Percentiles rank a stretch among this genome's conserved stretches.
phyloP scores from a whole-genome alignment of 768 basidiomycete species.

The Tricholoma terreum region DNA sequence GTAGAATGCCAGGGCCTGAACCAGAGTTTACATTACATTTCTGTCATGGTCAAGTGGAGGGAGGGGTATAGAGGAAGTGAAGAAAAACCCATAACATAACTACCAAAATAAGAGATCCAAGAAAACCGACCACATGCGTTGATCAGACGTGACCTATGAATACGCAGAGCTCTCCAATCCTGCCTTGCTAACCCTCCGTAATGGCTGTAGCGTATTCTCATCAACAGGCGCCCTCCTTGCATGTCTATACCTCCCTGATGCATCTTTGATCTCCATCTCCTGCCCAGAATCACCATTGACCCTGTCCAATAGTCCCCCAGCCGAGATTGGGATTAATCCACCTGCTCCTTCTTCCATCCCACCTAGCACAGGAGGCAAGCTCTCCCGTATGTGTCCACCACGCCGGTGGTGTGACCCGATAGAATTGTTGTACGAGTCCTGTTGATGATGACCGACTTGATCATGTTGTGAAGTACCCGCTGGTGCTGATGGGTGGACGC shows the following conservation, averaged over 20 bases:
- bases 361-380: constrained; percentile 51
- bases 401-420: constrained; percentile 44
- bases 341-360: constrained; percentile 26
- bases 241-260: constrained; percentile 82
- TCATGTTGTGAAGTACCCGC: constrained; percentile 21
- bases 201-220: constrained; percentile 83
- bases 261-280: constrained; percentile 89
- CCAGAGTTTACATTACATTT: no score
- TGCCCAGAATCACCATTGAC: constrained; percentile 68
- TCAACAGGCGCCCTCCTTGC: constrained; percentile 85
- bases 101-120: background rate
- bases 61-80: background rate
- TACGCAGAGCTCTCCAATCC: constrained; percentile 73
- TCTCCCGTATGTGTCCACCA: constrained; percentile 69
- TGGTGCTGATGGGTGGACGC: constrained; percentile 48
- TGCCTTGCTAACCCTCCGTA: constrained; percentile 89
- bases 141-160: constrained; percentile 2
- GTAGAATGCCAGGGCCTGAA: no score
- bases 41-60: background rate
- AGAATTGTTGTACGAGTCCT: constrained; percentile 40
- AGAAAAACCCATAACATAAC: background rate
- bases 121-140: background rate
- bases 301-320: constrained; percentile 35
- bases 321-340: constrained; percentile 30
- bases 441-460: constrained; percentile 21